A percentile compares a stretch with the other conserved stretches of the same genome.
These are phyloP conservation scores for Dictyostelium brefeldianum DNA, from an alignment of 78 protist genomes.

Conservation along the genomic window DNA sequence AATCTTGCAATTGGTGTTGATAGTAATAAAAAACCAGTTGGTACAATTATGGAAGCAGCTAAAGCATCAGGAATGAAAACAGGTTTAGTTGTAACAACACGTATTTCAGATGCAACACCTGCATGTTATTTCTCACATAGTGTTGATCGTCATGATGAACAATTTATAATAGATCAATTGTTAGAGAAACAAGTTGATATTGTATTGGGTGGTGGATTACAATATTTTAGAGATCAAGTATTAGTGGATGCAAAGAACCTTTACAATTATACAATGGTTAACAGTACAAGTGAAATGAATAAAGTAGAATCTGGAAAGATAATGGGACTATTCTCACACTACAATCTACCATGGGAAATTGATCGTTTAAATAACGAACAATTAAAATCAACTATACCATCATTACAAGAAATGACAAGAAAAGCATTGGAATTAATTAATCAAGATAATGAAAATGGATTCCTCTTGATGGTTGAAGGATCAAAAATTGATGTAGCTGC, in stretches of 20 bases:
- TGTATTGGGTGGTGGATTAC: conserved; percentile 49
- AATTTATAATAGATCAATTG: conserved; percentile 73
- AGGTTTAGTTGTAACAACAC: conserved; percentile 83
- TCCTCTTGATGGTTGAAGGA: conserved; percentile 71
- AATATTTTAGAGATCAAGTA: neutral
- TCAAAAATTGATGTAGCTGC: conserved; percentile 87
- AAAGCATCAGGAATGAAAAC: conserved; percentile 61
- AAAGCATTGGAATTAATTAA: conserved; percentile 50
- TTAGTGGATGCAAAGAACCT: neutral
- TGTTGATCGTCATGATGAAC: neutral
- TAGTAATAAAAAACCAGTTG: conserved; percentile 41
- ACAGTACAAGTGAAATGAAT: neutral
- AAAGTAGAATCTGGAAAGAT: conserved; percentile 20
- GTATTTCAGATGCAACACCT: conserved; percentile 91
- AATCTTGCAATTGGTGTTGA: conserved; percentile 86
- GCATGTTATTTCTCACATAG: conserved; percentile 70
- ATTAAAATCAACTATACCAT: conserved; percentile 24
- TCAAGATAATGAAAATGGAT: conserved; percentile 53
- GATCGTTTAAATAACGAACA: conserved; percentile 26
- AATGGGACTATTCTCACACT: conserved; percentile 40
- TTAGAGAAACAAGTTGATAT: conserved; percentile 22
- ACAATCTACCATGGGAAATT: conserved; percentile 72
- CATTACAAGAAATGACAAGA: conserved; percentile 60
- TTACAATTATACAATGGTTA: neutral
- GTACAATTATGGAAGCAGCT: conserved; percentile 87